Evolutionary conservation across 2,329 filamentous ascomycete genomes (phyloP), one percentile per base, ranked within the genome.

Genomic region (Alternaria gansuensis): DNA sequence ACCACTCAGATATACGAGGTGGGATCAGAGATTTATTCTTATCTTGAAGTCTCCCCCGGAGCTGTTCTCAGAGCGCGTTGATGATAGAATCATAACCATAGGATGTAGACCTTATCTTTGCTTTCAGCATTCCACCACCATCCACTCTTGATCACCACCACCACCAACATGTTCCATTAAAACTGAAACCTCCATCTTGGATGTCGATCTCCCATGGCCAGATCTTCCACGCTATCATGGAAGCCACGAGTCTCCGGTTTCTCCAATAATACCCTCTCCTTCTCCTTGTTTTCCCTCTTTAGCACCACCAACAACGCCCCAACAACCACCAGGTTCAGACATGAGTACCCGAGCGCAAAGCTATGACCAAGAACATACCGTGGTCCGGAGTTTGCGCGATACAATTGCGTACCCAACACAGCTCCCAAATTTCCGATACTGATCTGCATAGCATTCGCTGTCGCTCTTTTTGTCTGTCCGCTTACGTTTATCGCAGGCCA

Each of bases 401-500:
- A 78, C 13, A 78, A 54, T 63, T 78, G 76, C 14, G 75, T 78
- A 4, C 76, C 76, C 7, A 78, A 39, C 3, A 78, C 76, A n/a
- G 69, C 75, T 5, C 75, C 76, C 75, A 82, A 56, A 34, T 84
- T 84, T 0, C 83, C 83, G 24, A 85, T 73, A 0, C 75, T 79
- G 34, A 85, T 80, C 66, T 84, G 82, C 63, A 83, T 78, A 0
- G 79, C 80, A 11, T 82, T 79, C 1, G 80, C 79, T 29, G 82
- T 80, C 4, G 83, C 79, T 41, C 81, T 80, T 69, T 85, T 86
- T 62, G 82, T 84, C 55, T 82, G 80, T 1, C 83, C 84, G 0
- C 81, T 80, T 0, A 85, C 70, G 58, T 86, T 85, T 72, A 85
- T 85, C 9, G 79, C 73, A 1, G 85, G 78, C 83, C 83, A 85